Evolutionary conservation across 1,284 basidiomycete species (phyloP).

Genomic region (Ustilago cynodontis): DNA sequence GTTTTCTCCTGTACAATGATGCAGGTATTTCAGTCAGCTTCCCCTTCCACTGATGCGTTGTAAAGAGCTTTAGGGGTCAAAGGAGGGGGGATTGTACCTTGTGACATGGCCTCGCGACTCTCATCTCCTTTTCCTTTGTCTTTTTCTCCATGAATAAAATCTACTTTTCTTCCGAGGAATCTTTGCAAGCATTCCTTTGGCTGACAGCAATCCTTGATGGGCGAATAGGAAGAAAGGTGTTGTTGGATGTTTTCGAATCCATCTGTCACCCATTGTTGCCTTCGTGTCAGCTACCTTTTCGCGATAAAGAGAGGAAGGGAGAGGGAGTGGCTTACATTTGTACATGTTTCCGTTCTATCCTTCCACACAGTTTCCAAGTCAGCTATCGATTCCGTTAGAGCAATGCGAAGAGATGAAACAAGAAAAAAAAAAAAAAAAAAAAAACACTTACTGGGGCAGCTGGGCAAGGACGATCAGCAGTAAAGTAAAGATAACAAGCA

Average conservation of each 20-base stretch:
- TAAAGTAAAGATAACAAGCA: conserved; percentile 43
- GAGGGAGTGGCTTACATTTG: conserved; percentile 39
- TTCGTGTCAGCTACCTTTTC: no score
- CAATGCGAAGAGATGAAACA: no score
- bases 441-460: conserved; percentile 9
- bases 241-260: conserved; percentile 27
- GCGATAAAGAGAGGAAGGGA: not conserved
- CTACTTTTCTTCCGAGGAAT: conserved; percentile 22
- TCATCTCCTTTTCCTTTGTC: conserved; percentile 48
- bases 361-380: no score
- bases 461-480: conserved; percentile 17
- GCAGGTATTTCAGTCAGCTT: not conserved
- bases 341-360: conserved; percentile 43
- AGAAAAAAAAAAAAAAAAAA: not conserved
- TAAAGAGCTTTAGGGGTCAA: no score
- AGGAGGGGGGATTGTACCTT: conserved; percentile 20
- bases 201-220: not conserved
- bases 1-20: conserved; percentile 15
- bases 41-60: no score
- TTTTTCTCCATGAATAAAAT: conserved; percentile 32
- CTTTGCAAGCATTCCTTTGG: conserved; percentile 5
- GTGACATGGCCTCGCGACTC: conserved; percentile 36
- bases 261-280: no score
- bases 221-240: conserved; percentile 13
- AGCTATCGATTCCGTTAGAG: no score